Base-by-base conservation (phyloP, 1,284 basidiomycete genomes). In the Mycena citricolor region DNA sequence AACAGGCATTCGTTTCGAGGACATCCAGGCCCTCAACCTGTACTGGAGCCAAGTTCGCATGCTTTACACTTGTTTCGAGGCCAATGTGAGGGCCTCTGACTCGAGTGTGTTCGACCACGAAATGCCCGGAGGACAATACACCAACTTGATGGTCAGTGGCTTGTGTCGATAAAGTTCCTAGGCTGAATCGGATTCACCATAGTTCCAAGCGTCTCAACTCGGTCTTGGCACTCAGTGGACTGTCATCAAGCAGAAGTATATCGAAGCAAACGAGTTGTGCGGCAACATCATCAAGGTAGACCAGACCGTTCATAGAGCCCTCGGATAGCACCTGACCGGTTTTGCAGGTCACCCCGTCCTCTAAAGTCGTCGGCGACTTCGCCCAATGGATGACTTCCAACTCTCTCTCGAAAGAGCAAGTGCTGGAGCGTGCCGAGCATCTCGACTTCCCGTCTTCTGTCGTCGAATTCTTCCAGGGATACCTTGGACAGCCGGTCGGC, bases 321-420 rank as follows among this genome's bases (percentile, higher is more conserved):
- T n/a, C n/a, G n/a, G n/a, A n/a, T n/a, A n/a, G n/a, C n/a, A n/a
- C n/a, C n/a, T n/a, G n/a, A n/a, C n/a, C 32, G 19, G 34, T 34
- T 32, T 47, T 32, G 23, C 54, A 80, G 79, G 95, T 99, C 58
- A 99, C 97, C 19, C 97, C 97, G 28, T 97, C 97, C 16, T 99
- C 97, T 48, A 98, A 99, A 76, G 93, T 97, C 39, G 95, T 99
- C 43, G 97, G 97, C 35, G 97, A 99, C 74, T 95, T 99, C 68
- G 97, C 97, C 21, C 92, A 95, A 67, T 97, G 93, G 86, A 94
- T 99, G 93, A 94, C 94, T 28, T 91, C 92, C 54, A 98, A 99
- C 75, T 83, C 85, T 56, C 76, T 98, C 45, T 79, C 82, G 42
- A 90, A 91, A 67, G 71, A 89, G 60, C 89, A 97, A 53, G 93